Conservation (phyloP, 78 protist genomes). For the Isochrysis galbana region DNA sequence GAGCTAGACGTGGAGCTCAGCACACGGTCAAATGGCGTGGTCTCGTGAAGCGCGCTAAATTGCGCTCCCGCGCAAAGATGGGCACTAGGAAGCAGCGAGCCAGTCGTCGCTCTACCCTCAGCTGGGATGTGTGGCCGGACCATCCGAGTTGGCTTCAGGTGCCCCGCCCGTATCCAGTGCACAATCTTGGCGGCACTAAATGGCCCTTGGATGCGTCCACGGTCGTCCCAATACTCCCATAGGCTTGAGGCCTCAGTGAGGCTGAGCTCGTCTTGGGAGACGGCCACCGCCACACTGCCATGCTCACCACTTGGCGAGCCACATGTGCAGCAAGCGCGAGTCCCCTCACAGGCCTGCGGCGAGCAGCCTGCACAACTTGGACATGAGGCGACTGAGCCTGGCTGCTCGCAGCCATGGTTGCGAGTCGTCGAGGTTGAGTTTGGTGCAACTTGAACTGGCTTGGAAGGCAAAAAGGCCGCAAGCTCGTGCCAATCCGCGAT, state of each 20-base stretch:
- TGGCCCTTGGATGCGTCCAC: background rate
- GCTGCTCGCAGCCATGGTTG: no score
- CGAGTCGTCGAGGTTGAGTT: background rate
- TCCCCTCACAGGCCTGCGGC: no score
- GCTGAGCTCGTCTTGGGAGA: background rate
- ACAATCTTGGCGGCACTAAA: background rate
- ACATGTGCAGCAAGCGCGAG: background rate
- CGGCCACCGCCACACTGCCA: background rate
- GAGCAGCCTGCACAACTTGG: no score
- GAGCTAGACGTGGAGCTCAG: background rate
- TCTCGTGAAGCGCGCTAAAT: background rate
- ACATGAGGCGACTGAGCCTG: no score
- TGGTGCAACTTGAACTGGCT: background rate
- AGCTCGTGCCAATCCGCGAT: background rate
- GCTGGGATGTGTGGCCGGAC: background rate
- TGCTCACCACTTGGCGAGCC: background rate
- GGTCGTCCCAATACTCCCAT: slow-evolving; percentile 9
- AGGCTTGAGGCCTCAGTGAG: background rate
- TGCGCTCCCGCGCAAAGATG: background rate
- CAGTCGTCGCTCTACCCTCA: background rate
- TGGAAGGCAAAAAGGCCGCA: background rate
- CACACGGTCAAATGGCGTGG: background rate
- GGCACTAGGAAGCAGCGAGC: background rate
- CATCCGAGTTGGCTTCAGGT: background rate
- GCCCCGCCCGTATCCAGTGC: background rate